Base-by-base conservation (phyloP, 2,329 filamentous ascomycete genomes). In the Pseudocercospora fuligena region DNA sequence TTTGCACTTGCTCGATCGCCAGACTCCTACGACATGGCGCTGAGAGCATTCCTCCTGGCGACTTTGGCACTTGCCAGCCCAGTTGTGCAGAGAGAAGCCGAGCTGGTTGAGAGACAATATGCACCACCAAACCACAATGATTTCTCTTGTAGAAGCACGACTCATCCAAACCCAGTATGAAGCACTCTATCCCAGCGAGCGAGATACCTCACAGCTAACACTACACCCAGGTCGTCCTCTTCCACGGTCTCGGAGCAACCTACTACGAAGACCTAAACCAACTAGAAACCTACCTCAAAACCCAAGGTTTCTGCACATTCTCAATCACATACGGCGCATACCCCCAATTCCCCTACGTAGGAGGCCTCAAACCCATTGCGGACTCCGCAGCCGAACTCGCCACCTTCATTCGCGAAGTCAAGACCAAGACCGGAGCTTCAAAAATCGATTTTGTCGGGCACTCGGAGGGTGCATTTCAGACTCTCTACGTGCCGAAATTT, bases 251-350 rank as follows among this genome's bases (percentile, higher is more conserved):
- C 3, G 72, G 72, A 33, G 70, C 72, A 19, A 73, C 70, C 19
- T 73, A 70, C 67, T 72, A 73, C 60, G 70, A 72, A 63, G 72
- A 73, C 63, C 66, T 73, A 27, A 73, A 73, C 56, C 31, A 60
- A 2, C 69, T 73, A 1, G 66, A 73, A 60, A 11, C 54, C n/a
- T 63, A 70, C 63, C 58, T 73, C n/a, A 62, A 72, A 36, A 49
- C 40, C 5, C 46, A 68, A 29, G 60, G 66, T 53, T 73, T 69
- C 51, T 73, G 70, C 61, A 72, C 72, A 16, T 73, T 73, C 64
- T 69, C 66, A 47, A 69, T 69, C 29, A 73, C 72, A 31, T 72
- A 73, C 36, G 72, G 72, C 29, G 72, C 58, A 27, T 71, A 71
- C 57, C 60, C 59, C 5, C 60, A 23, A 5, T 70, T 69, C 23